Base-by-base conservation (phyloP, 1,284 basidiomycete genomes). In the Malassezia pachydermatis region DNA sequence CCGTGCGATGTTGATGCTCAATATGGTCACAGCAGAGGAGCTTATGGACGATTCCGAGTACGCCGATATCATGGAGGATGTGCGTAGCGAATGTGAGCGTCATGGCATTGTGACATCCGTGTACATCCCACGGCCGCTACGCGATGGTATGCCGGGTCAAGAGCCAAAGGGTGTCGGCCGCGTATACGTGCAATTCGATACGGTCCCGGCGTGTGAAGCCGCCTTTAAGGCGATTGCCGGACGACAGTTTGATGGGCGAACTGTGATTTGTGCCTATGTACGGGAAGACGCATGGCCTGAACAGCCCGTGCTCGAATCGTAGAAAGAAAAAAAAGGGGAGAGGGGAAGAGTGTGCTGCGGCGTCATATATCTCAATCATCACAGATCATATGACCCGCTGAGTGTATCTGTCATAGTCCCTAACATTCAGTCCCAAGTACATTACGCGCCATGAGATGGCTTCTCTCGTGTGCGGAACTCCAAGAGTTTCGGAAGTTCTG, bases 21-120 rank as follows among this genome's bases (percentile, higher is more conserved):
- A 98, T 78, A 98, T 98, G 94, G 89, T 99, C 57, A 87, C 86
- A 0, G 75, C 86, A 2, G 92, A 98, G 48, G 92, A 99, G 70
- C 79, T 99, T 46, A 74, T 79, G 22, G 84, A 90, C 67, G 92
- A 96, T 72, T 77, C 83, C 55, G 92, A 98, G 67, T 99, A 94
- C 70, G 80, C 80, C 16, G 92, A 99, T 62, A 82, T 99, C 48
- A 81, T 87, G 57, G 88, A 94, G 67, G 92, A 99, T 72, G 82
- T 98, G 67, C 85, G 84, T 62, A 86, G 92, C 57, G 92, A 99
- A 75, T 72, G 69, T 38, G 50, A 54, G 30, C 65, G 64, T 55
- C 68, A 62, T 46, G 69, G 69, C 23, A 32, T 36, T 1, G 63
- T 71, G 2, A 48, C 47, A 5, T 65, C 67, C 39, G 59, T 71